Evolutionary conservation across 2,329 filamentous ascomycete genomes (phyloP).

Genomic region (Colletotrichum sp.): DNA sequence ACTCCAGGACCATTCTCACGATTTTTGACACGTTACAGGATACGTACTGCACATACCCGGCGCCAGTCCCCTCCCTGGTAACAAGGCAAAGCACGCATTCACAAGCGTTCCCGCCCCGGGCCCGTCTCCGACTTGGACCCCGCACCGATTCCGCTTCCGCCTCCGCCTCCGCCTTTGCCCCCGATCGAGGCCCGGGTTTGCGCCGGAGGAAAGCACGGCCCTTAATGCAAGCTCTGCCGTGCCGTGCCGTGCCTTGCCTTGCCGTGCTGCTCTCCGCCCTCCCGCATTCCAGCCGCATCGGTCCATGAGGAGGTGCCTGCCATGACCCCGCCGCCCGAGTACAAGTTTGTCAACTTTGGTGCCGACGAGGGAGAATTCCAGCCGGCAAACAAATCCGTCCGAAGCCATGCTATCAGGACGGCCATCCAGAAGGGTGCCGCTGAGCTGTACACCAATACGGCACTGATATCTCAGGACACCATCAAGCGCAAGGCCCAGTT

Average conservation of each 20-base stretch:
- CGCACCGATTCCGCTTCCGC: not conserved
- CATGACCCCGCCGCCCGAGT: constrained; percentile 9
- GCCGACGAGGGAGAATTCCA: not conserved
- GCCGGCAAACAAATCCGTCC: constrained; percentile 9
- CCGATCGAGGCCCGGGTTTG: not conserved
- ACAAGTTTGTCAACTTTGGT: constrained; percentile 18
- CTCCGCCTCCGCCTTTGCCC: not conserved
- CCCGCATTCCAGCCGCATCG: not conserved
- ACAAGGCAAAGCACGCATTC: not conserved
- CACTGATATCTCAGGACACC: not conserved
- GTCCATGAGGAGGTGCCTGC: not conserved
- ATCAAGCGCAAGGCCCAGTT: constrained; percentile 2
- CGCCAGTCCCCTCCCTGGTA: not conserved
- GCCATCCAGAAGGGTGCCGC: constrained; percentile 12
- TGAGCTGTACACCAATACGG: not conserved
- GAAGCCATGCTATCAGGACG: constrained; percentile 22
- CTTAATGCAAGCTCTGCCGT: not conserved
- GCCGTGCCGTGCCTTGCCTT: not conserved
- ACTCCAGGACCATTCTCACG: not conserved
- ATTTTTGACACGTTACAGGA: not conserved
- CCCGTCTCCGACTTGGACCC: not conserved
- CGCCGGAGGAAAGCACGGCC: not conserved
- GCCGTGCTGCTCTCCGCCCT: not conserved
- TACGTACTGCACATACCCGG: not conserved
- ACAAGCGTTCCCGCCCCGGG: not conserved